Base-by-base conservation (phyloP, 129 eudicot species). In the Rutidosis leptorrhynchoides region DNA sequence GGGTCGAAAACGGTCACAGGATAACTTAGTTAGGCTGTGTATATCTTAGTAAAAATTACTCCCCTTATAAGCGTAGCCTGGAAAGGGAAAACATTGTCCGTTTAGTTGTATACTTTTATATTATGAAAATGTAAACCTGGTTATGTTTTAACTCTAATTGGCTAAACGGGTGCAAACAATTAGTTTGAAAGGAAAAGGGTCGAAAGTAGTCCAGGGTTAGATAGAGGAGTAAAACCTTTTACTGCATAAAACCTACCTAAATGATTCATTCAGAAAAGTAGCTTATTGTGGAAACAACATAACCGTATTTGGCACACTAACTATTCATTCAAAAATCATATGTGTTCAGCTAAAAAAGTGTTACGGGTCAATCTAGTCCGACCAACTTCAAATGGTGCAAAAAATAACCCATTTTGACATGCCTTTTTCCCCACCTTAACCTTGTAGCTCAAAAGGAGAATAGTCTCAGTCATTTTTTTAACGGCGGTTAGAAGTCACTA, bases 91-190 rank as follows among this genome's bases (percentile, higher is more conserved):
- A n/a, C n/a, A n/a, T n/a, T n/a, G n/a, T n/a, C n/a, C n/a, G n/a
- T n/a, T n/a, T n/a, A n/a, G n/a, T n/a, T n/a, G n/a, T 25, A 4
- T 26, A 46, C 8, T 46, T 5, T 2, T 11, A 40, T 40, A 40
- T 37, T 45, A 25, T 22, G 40, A 46, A 7, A n/a, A n/a, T n/a
- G n/a, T n/a, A n/a, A n/a, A n/a, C 10, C 37, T 0, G 21, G 37
- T 24, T 60, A 40, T 40, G 35, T 23, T 64, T 62, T 15, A 64
- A 24, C 56, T 43, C 42, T 40, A 63, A 64, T 8, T 7, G 42
- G n/a, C 46, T 58, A 45, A 27, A 26, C 0, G 1, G 16, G 58
- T 45, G n/a, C 3, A 35, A 25, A 65, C 0, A 45, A 7, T 16
- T 24, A 40, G 22, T 30, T 64, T 24, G 7, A 16, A 6, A 42